A percentile compares a stretch with the other conserved stretches of the same genome.
Conservation (phyloP, 495 filamentous ascomycete species). For the Pyrenopolyporus hunteri region DNA sequence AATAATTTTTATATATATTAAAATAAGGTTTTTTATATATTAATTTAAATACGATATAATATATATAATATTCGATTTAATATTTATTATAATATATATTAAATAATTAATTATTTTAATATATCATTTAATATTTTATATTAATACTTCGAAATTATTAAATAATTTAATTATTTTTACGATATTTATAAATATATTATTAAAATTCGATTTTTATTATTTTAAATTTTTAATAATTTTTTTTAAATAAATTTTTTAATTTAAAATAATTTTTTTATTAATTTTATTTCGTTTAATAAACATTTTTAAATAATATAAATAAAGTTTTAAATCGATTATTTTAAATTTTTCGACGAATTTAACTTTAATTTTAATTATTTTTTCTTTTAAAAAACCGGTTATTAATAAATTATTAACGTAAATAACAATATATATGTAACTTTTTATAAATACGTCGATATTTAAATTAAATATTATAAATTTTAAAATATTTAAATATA, state of each 20-base stretch:
- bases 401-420: not conserved
- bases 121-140: no score
- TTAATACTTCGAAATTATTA: no score
- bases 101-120: no score
- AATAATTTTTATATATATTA: no score
- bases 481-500: not conserved
- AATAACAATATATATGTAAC: not conserved
- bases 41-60: no score
- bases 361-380: not conserved
- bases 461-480: not conserved
- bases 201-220: not conserved
- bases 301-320: not conserved
- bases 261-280: not conserved
- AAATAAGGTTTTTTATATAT: no score
- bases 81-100: no score
- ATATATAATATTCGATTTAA: no score
- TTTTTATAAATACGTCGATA: not conserved
- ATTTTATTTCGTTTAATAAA: not conserved
- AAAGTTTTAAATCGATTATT: not conserved
- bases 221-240: not conserved
- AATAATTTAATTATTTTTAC: no score
- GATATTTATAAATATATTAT: no score
- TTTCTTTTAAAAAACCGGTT: no score
- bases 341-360: not conserved
- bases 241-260: not conserved